A percentile compares a stretch with the other conserved stretches of the same genome.
phyloP scores from a whole-genome alignment of 257 asterid species.

The Solanum etuberosum region DNA sequence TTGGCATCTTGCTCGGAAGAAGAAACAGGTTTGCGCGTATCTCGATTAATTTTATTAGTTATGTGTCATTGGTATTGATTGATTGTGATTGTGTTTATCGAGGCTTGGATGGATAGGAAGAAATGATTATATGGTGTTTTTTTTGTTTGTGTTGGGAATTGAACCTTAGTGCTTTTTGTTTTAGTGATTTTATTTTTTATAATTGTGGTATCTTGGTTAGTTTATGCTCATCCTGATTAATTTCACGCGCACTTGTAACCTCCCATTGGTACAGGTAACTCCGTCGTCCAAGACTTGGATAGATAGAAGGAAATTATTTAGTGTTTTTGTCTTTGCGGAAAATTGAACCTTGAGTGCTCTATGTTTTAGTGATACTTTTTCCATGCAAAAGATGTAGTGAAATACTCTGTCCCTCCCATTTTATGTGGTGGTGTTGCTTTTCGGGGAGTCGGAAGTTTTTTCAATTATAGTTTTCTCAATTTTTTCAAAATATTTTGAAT shows the following conservation, averaged over 20 bases:
- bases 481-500: neutral
- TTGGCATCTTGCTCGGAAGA: slow-evolving; percentile 80
- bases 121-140: neutral
- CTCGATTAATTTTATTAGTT: neutral
- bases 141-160: neutral
- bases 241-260: neutral
- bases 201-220: neutral
- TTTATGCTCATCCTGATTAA: neutral
- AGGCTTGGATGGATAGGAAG: neutral
- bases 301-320: neutral
- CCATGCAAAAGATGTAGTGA: neutral
- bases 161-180: neutral
- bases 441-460: neutral
- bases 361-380: neutral
- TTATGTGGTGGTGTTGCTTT: neutral
- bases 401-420: neutral
- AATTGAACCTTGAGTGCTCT: neutral
- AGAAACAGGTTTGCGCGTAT: slow-evolving; percentile 47
- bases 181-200: neutral
- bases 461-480: neutral
- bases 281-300: neutral
- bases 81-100: neutral
- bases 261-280: neutral
- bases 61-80: neutral
- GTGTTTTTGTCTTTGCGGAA: neutral